Evolutionary conservation across 805 yeast species (phyloP).

Genomic region (Maudiozyma bulderi): DNA sequence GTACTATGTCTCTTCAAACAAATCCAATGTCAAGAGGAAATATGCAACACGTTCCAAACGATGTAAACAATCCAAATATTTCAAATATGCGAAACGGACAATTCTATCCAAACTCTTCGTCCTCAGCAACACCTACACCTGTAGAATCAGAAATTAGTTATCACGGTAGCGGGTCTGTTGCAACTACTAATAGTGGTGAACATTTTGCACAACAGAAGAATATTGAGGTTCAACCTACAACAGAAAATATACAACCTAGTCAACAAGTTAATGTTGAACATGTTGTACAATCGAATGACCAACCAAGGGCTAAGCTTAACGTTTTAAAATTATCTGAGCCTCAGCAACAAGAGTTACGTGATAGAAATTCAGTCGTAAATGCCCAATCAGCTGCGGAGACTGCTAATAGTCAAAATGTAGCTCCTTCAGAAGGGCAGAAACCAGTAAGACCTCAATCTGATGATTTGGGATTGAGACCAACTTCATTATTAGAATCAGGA

Average conservation of each 20-base stretch:
- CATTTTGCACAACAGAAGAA: constrained; percentile 1
- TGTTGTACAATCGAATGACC: not conserved
- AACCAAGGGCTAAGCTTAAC: constrained; percentile 13
- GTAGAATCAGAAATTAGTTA: not conserved
- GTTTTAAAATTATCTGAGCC: constrained; percentile 21
- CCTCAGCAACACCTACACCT: not conserved
- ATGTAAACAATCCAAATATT: not conserved
- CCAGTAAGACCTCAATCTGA: not conserved
- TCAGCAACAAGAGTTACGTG: constrained; percentile 15
- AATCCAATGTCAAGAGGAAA: not conserved
- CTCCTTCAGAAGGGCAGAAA: not conserved
- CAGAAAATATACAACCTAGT: no score
- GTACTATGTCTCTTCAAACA: not conserved
- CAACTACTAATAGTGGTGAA: not conserved
- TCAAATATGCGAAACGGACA: not conserved
- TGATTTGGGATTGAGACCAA: constrained; percentile 13
- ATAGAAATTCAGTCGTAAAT: constrained; percentile 6
- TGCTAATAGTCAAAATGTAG: not conserved
- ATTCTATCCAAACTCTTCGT: not conserved
- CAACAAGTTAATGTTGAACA: no score
- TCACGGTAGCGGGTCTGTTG: not conserved
- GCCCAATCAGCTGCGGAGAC: no score
- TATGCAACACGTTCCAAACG: no score
- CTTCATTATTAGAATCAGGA: constrained; percentile 15
- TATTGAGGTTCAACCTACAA: no score